Evolutionary conservation across 177 flowering plant genomes (phyloP), one percentile per base, ranked within the genome.

Genomic region (Tripterygium wilfordii): DNA sequence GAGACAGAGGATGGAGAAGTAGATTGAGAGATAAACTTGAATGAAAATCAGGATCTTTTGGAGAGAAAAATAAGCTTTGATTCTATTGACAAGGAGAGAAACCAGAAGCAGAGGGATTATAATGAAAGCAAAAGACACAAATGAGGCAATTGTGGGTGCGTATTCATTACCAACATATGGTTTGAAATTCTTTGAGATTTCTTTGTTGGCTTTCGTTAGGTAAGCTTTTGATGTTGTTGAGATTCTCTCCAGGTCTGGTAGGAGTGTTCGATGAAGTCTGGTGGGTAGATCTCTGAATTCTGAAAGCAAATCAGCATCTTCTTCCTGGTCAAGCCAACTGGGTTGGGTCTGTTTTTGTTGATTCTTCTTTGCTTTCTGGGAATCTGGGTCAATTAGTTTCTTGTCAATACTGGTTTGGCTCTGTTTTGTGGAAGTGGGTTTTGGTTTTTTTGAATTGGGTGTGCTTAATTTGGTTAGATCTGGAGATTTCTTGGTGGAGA

Each of bases 61-160:
- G 25, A 92, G 73, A 0, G 98, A 84, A 53, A 80, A 88, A 47
- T 75, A 86, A n/a, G 86, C 72, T 65, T 77, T 85, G 77, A 92
- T 62, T 22, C 60, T 66, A 42, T 64, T 68, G 68, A 81, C 65
- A 28, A 92, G 42, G 61, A 86, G 80, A 0, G 87, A 80, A 37
- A 88, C 85, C 3, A 92, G 54, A 10, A 86, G 47, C 8, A 92
- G 71, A 4, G 98, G 98, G 54, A 80, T 53, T 15, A 88, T 4
- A 14, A 88, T 55, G 81, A 88, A 84, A 3, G 79, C 68, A 32
- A 54, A 77, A 12, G 87, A 88, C 42, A 72, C 56, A 0, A 74
- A 0, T 2, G 87, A 60, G 23, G 96, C 91, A 2, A 72, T 57
- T n/a, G 76, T 63, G 22, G 96, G 44, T 0, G 98, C 96, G 53